Evolutionary conservation across 75 land plant species (phyloP), one percentile per base, ranked within the genome.

Genomic region (Sequoia sempervirens): DNA sequence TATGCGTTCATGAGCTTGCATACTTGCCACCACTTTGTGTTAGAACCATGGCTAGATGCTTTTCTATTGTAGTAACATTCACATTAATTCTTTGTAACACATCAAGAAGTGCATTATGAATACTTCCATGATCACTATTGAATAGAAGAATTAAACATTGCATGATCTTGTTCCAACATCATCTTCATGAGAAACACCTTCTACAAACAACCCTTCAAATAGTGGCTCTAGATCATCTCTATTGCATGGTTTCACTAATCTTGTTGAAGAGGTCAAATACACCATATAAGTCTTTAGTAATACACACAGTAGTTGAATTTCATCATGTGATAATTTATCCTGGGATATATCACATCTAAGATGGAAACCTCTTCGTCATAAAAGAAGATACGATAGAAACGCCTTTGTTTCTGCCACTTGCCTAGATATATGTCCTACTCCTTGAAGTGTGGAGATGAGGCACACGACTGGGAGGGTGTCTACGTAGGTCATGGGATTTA

Each of bases 51-150:
- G 87, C 80, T 69, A 95, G 75, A 68, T 91, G 58, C 81, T 82
- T 83, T 58, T 58, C 46, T 1, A 95, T 66, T 12, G 84, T 89
- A 30, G 84, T 66, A 76, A 80, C 87, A 81, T 82, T 73, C 50
- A 95, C 95, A 68, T 88, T 75, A 46, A 96, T 50, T 15, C 87
- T 88, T 79, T 85, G 81, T 79, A 95, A 66, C 54, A 89, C 87
- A 56, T 87, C 93, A 64, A 82, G 88, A 26, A 91, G 83, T 69
- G 94, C 91, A 83, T 86, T 82, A 41, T 85, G 91, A 14, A 95
- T 79, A 72, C 74, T 85, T 72, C 82, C 87, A 85, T 79, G 81
- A 28, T 80, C 86, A 83, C 58, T 84, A 14, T 87, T 87, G 66
- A 79, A 82, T 9, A 94, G 81, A 66, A 83, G 15, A 45, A 94